Conservation (phyloP, 495 filamentous ascomycete genomes). For the Ramalina intermedia region DNA sequence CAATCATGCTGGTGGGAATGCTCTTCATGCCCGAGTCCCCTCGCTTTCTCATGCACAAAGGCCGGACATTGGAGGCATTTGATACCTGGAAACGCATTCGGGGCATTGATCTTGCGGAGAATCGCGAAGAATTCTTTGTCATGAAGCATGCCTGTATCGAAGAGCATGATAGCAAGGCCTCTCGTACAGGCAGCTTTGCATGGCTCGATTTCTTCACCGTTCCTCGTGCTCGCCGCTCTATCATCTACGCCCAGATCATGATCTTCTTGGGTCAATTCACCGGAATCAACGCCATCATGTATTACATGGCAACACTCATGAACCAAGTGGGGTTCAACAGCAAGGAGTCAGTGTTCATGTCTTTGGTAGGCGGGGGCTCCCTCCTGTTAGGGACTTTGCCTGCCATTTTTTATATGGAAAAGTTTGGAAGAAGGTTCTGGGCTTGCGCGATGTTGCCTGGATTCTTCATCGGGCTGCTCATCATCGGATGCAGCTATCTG, state of each 20-base stretch:
- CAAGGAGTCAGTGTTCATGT: slow-evolving; percentile 42
- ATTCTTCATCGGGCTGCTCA: slow-evolving; percentile 43
- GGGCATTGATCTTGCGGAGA: slow-evolving; percentile 30
- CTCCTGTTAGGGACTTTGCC: slow-evolving; percentile 43
- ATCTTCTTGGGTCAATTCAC: slow-evolving; percentile 48
- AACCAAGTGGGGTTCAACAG: slow-evolving; percentile 39
- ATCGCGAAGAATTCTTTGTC: slow-evolving; percentile 44
- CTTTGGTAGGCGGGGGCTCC: slow-evolving; percentile 44
- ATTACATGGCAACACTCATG: slow-evolving; percentile 48
- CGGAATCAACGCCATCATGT: slow-evolving; percentile 48
- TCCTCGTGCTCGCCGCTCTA: slow-evolving; percentile 40
- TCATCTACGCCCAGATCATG: slow-evolving; percentile 49
- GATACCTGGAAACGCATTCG: slow-evolving; percentile 48
- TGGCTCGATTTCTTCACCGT: slow-evolving; percentile 52
- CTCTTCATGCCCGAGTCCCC: slow-evolving; percentile 44
- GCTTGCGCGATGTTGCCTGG: slow-evolving; percentile 45
- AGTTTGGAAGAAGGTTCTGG: slow-evolving; percentile 46
- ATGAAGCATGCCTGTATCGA: slow-evolving; percentile 41
- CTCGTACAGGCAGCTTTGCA: slow-evolving; percentile 27
- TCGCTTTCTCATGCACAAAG: slow-evolving; percentile 43
- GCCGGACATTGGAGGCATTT: slow-evolving; percentile 32
- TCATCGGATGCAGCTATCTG: slow-evolving; percentile 40
- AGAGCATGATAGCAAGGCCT: slow-evolving; percentile 28
- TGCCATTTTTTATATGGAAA: slow-evolving; percentile 45
- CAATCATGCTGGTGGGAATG: slow-evolving; percentile 43